phyloP scores from a whole-genome alignment of 805 yeast genomes.

The Martiniozyma abietophila region DNA sequence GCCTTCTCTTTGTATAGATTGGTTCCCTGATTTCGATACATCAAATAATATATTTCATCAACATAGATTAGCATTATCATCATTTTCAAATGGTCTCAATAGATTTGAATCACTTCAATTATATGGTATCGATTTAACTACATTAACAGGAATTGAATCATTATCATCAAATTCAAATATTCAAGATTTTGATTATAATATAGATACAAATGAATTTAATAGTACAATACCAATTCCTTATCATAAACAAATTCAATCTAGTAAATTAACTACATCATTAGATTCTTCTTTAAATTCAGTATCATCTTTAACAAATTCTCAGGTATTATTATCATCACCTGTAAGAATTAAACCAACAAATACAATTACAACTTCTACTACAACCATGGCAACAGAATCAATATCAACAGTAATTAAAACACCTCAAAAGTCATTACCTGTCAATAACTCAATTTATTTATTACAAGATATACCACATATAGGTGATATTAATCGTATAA shows the following conservation, averaged over 20 bases:
- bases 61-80: conserved; percentile 46
- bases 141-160: conserved; percentile 1
- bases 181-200: conserved; percentile 27
- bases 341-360: conserved; percentile 6
- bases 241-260: too few species aligned
- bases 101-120: conserved; percentile 19
- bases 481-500: conserved; percentile 66
- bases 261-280: too few species aligned
- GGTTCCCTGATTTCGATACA: conserved; percentile 47
- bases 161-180: conserved; percentile 1
- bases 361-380: not conserved
- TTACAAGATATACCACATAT: conserved; percentile 55
- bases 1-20: conserved; percentile 55
- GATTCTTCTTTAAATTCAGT: too few species aligned
- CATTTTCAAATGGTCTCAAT: conserved; percentile 50
- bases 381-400: not conserved
- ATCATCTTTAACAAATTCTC: too few species aligned
- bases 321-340: too few species aligned
- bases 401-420: not conserved
- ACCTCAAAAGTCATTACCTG: conserved; percentile 9
- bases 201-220: conserved; percentile 26
- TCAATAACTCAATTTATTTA: conserved; percentile 11
- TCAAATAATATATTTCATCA: conserved; percentile 21
- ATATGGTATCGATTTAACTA: conserved; percentile 3
- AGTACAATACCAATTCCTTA: conserved; percentile 10